Evolutionary conservation across 192 early-diverging fungal species (phyloP).

Genomic region (Allomyces macrogynus): DNA sequence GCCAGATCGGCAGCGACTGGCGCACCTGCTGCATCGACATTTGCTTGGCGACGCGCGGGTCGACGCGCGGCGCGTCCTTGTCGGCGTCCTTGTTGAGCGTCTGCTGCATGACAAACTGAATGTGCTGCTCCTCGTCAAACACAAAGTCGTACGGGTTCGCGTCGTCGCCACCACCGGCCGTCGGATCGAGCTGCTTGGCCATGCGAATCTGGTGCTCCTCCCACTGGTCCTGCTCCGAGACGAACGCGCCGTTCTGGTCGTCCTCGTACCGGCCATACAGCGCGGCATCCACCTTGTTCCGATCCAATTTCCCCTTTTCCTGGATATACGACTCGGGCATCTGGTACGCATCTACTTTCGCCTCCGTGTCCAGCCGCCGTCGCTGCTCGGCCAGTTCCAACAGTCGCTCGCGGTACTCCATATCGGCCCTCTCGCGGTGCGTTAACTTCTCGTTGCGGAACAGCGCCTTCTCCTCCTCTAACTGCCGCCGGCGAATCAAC

Average conservation of each 20-base stretch:
- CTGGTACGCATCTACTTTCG: conserved; percentile 51
- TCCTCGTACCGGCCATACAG: conserved; percentile 83
- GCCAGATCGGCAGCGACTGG: conserved; percentile 79
- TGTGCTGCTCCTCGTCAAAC: conserved; percentile 66
- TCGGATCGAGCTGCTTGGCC: conserved; percentile 10
- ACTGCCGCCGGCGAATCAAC: conserved; percentile 46
- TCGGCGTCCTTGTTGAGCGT: conserved; percentile 33
- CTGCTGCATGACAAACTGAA: conserved; percentile 72
- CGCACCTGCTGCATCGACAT: conserved; percentile 29
- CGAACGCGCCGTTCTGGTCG: conserved; percentile 33
- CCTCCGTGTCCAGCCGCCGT: conserved; percentile 46
- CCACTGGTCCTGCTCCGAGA: conserved; percentile 83
- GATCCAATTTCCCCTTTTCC: conserved; percentile 92
- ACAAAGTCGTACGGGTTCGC: conserved; percentile 77
- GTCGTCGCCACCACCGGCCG: conserved; percentile 26
- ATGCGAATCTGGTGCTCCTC: conserved; percentile 64
- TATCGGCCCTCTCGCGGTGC: conserved; percentile 47
- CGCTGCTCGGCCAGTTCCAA: conserved; percentile 66
- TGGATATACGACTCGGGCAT: conserved; percentile 93
- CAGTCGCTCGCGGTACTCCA: conserved; percentile 71
- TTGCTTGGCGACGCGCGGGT: conserved; percentile 28
- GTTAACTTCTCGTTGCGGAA: conserved; percentile 56
- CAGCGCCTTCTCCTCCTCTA: conserved; percentile 71
- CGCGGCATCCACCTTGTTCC: conserved; percentile 72
- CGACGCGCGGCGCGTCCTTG: conserved; percentile 26